Evolutionary conservation across 2,329 filamentous ascomycete genomes (phyloP).

Genomic region (Aspergillus sp.): DNA sequence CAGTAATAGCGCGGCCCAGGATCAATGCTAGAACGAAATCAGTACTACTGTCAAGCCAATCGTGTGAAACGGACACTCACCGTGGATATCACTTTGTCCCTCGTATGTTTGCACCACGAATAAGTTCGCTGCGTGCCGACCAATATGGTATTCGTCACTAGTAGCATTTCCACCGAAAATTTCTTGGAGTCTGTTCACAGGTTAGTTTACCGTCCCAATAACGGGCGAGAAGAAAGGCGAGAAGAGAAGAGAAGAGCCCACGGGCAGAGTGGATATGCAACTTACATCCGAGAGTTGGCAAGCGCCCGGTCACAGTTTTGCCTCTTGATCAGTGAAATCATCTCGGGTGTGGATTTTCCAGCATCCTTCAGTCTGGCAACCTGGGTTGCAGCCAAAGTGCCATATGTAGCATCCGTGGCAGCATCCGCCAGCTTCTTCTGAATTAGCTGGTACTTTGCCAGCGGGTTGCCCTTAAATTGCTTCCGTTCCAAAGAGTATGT

Average conservation of each 20-base stretch:
- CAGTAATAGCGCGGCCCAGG: conserved; percentile 67
- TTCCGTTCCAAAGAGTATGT: conserved; percentile 88
- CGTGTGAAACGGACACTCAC: conserved; percentile 56
- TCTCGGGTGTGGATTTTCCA: conserved; percentile 84
- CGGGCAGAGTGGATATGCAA: conserved; percentile 13
- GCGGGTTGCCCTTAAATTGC: conserved; percentile 93
- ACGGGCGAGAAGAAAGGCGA: not conserved
- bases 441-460: conserved; percentile 93
- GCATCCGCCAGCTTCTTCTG: conserved; percentile 98
- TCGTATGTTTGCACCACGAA: conserved; percentile 99
- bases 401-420: conserved; percentile 84
- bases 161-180: conserved; percentile 98
- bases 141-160: conserved; percentile 94
- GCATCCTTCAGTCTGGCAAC: conserved; percentile 91
- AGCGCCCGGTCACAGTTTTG: conserved; percentile 95
- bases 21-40: conserved; percentile 57
- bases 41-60: not conserved
- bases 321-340: conserved; percentile 95
- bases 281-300: conserved; percentile 68
- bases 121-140: conserved; percentile 89
- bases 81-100: conserved; percentile 96
- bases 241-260: not conserved
- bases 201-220: not conserved
- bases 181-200: conserved; percentile 69
- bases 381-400: conserved; percentile 84